Base-by-base conservation (phyloP, 805 yeast genomes). In the Kuraishia capsulata region DNA sequence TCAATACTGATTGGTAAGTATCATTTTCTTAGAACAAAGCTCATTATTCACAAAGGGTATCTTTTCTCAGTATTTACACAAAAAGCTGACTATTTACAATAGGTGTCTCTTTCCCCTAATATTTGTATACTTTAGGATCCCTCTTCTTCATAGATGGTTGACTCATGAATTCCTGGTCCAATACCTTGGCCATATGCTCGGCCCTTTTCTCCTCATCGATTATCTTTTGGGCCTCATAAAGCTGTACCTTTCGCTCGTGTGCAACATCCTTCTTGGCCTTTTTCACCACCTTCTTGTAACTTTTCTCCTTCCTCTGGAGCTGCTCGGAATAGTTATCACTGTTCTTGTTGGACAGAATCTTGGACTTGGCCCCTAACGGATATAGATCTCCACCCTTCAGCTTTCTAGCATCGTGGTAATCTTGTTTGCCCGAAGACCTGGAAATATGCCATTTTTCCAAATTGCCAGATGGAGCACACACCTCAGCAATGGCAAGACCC, bases 331-430 rank as follows among this genome's bases (percentile, higher is more conserved):
- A 49, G 36, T 47, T 56, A 16, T 45, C 51, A 30, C 54, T 57
- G 40, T 61, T 62, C 30, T 61, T 58, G 32, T 52, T 57, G 3
- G 65, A 62, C 35, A 54, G 53, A 2, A 61, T 48, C 21, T 65
- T 69, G 2, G 75, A 65, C 53, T 81, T 82, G 2, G 78, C 78
- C 26, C 71, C 83, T 30, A 78, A 57, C 0, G 83, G 80, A 98
- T 97, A 92, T 38, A 80, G 59, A 54, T 92, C 98, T 18, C 96
- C 96, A 52, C 74, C 73, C n/a, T 58, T 59, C 0, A 86, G 75
- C 56, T 92, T 90, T 39, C 97, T 69, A 0, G 96, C 96, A 62
- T 92, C 97, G 52, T 85, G 94, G 48, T 86, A 92, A 2, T 67
- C 76, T 43, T 76, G 81, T 44, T 76, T 76, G 4, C 86, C 83